Base-by-base conservation (phyloP, 108 stramenopile genomes). In the Pseudonitzschia multiseries region DNA sequence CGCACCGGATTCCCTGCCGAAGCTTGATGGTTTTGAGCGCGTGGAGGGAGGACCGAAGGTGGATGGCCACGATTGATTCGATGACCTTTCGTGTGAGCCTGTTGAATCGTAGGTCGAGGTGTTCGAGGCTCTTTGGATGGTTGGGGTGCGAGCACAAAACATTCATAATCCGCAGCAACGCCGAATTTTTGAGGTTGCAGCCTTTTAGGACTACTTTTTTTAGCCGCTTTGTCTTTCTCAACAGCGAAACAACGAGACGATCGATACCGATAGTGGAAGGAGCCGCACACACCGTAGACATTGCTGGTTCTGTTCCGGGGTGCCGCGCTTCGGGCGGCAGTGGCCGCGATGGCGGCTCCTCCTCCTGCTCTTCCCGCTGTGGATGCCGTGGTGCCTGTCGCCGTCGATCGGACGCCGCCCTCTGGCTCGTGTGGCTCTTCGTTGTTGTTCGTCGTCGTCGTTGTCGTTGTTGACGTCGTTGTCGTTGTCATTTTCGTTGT, bases 111-210 rank as follows among this genome's bases (percentile, higher is more conserved):
- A 65, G 0, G 31, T 65, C 64, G 8, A 65, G 64, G 31, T 24
- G 32, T 65, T 65, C 64, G 18, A 65, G 40, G 18, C 28, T 65
- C 36, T 65, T 21, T 5, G 64, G 31, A 21, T 65, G 64, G 40
- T 65, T 65, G 28, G 64, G 36, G 9, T 51, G 8, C 17, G 17
- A 17, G n/a, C 64, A 44, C 40, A 65, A 18, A 21, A 65, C 24
- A 44, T 65, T 21, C 64, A 65, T 65, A 41, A 65, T 65, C 17
- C 31, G 36, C 14, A 65, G 18, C 41, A 65, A 44, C 32, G 32
- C 40, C 15, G 36, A 65, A 41, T 43, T 42, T 20, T 0, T 6
- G 8, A 65, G 40, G 18, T 65, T 44, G 40, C 64, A 65, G 31
- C 40, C 24, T 0, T 44, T 41, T 41, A 65, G 0, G 8, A 65